phyloP scores from a whole-genome alignment of 306 rosid genomes.

The Ormosia semicastrata region DNA sequence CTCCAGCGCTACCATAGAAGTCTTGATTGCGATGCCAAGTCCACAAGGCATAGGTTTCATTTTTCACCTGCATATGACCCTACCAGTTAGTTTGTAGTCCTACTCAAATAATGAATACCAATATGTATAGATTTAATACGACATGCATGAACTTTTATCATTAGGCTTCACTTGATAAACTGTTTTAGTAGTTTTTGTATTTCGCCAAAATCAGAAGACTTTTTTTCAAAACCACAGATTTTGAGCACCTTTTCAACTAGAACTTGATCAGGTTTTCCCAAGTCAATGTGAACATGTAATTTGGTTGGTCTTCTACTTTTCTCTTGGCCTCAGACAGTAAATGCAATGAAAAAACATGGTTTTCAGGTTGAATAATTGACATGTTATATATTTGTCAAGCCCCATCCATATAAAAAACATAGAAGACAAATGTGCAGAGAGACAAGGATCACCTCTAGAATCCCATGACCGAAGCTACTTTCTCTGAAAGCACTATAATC shows the following conservation, averaged over 20 bases:
- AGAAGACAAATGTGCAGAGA: background rate
- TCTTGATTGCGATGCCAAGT: slow-evolving; percentile 89
- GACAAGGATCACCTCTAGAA: slow-evolving; percentile 66
- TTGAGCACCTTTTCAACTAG: background rate
- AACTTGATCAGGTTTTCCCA: background rate
- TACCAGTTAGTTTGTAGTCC: slow-evolving; percentile 12
- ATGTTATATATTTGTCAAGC: background rate
- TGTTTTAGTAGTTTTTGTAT: background rate
- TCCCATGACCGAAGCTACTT: slow-evolving; percentile 96
- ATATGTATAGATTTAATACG: background rate
- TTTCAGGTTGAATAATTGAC: background rate
- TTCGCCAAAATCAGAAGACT: background rate
- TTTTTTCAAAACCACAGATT: background rate
- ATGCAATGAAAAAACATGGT: background rate
- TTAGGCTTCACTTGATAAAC: background rate
- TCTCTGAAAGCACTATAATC: slow-evolving; percentile 89
- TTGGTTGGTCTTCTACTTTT: background rate
- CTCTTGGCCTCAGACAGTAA: background rate
- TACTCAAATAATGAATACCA: background rate
- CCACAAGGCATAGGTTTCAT: slow-evolving; percentile 92
- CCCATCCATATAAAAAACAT: background rate
- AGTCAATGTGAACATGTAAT: background rate
- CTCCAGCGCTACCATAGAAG: slow-evolving; percentile 54
- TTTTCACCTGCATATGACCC: slow-evolving; percentile 58
- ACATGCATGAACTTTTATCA: background rate